Base-by-base conservation (phyloP, 768 basidiomycete genomes). In the Boletus vinaceobasis region DNA sequence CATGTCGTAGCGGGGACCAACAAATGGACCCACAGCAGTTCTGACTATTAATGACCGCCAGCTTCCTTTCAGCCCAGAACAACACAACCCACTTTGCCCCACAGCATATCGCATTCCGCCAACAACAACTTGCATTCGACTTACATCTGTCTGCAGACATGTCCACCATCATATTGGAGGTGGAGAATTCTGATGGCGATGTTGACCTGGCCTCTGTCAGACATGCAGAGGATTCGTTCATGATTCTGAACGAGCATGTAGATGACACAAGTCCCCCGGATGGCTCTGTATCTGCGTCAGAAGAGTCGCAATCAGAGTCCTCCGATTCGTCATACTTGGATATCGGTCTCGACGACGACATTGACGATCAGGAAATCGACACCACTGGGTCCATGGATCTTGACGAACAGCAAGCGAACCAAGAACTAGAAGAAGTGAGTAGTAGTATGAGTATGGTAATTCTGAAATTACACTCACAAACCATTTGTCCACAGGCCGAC, bases 271-370 rank as follows among this genome's bases (percentile, higher is more conserved):
- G 8, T 27, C 42, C 32, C 35, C 37, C 9, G n/a, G 57, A 57
- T 17, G 53, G 13, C 31, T 50, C 54, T 9, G 36, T 9, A 15
- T 21, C 48, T 32, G 37, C 7, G 1, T 10, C 17, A n/a, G 60
- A 57, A n/a, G 65, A 60, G 13, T 51, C 21, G 43, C 50, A 36
- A 21, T 65, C 65, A 10, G 54, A 47, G 31, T 48, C 60, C 23
- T 68, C 56, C 7, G 55, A 68, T 39, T 52, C 51, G 2, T 68
- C 64, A 23, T 66, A 56, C 54, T 31, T 63, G 17, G 36, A 65
- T 31, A 45, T 65, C 3, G 59, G 49, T 40, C 56, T 60, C 10
- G 52, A n/a, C 14, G 53, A 54, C 14, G 63, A 57, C 14, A 44
- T 33, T 4, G 58, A 52, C 19, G 60, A 65, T 4, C 56, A 50